Evolutionary conservation across 2,329 filamentous ascomycete species (phyloP), one percentile per base, ranked within the genome.

Genomic region (Nothophoma quercina): DNA sequence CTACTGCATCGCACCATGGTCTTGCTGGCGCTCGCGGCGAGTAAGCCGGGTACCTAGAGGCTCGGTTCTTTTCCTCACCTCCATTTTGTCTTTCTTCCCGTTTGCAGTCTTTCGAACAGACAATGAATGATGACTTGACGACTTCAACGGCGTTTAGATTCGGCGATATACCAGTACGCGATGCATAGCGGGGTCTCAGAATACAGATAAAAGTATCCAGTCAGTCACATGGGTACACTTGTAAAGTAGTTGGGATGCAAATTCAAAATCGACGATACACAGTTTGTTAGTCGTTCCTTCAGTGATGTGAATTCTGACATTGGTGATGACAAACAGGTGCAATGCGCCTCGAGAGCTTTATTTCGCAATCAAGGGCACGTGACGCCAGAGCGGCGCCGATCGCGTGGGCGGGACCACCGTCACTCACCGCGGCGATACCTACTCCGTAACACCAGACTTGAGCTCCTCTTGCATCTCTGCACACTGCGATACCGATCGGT

Each of bases 1-100:
- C 68, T 16, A 39, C 47, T 10, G 69, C 73, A 18, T 60, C 64
- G 23, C 67, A 74, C 48, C 72, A 74, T 38, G 71, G 70, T 16
- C 44, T 65, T 46, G 73, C 73, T 13, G 73, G 71, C 29, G 72
- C 73, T 10, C 59, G 47, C 26, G 71, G 72, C 32, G 70, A 75
- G 58, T 75, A 47, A 64, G 7, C 4, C 12, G 10, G 25, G 5
- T 1, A 19, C 28, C 7, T 22, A 12, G 22, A 16, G n/a, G n/a
- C n/a, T n/a, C n/a, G n/a, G n/a, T 1, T 28, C 8, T 25, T 9
- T 28, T 4, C 8, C 1, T 4, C 7, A 10, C 6, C 19, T 25
- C 4, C 25, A 16, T 18, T 32, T 29, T 15, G n/a, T 15, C 6
- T 25, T 42, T 13, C 15, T 10, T 19, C n/a, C n/a, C n/a, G 5